phyloP scores from a whole-genome alignment of 306 rosid genomes.

The Acmispon strigosus region DNA sequence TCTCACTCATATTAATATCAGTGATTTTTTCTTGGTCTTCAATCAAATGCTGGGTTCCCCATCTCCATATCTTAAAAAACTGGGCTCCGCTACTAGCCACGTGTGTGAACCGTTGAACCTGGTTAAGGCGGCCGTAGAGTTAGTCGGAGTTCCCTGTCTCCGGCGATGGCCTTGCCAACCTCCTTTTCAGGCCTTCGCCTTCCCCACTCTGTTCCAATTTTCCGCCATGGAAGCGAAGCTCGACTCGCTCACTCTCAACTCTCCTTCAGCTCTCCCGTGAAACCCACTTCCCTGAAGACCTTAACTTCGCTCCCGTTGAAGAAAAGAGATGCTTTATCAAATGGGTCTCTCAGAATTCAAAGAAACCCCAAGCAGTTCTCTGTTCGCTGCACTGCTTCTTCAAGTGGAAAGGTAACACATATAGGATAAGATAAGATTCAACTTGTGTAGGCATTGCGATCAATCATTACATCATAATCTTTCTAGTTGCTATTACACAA shows the following conservation, averaged over 20 bases:
- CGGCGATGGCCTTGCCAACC: conserved; percentile 51
- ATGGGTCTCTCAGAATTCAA: conserved; percentile 27
- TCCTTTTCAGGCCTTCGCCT: conserved; percentile 36
- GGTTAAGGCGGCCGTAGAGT: background rate
- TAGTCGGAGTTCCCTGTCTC: background rate
- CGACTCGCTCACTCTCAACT: conserved; percentile 31
- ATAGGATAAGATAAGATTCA: background rate
- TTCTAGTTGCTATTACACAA: background rate
- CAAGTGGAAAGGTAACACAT: conserved; percentile 67
- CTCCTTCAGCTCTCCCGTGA: conserved; percentile 21
- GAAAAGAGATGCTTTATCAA: conserved; percentile 31
- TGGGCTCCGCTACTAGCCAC: too few relatives aligned
- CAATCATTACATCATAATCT: background rate
- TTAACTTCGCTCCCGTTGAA: conserved; percentile 27
- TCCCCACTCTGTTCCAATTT: conserved; percentile 33
- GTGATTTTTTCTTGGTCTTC: too few relatives aligned
- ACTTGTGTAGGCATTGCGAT: background rate
- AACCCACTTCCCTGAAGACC: conserved; percentile 29
- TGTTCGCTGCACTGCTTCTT: conserved; percentile 54
- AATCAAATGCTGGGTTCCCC: too few relatives aligned
- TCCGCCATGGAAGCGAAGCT: conserved; percentile 20
- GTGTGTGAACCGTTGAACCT: too few relatives aligned
- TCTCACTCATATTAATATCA: too few relatives aligned
- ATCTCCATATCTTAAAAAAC: too few relatives aligned
- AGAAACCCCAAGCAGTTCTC: conserved; percentile 28